Percentiles rank a stretch among this genome's conserved stretches.
phyloP scores from a whole-genome alignment of 495 filamentous ascomycete genomes.

The Bombardia bombarda region DNA sequence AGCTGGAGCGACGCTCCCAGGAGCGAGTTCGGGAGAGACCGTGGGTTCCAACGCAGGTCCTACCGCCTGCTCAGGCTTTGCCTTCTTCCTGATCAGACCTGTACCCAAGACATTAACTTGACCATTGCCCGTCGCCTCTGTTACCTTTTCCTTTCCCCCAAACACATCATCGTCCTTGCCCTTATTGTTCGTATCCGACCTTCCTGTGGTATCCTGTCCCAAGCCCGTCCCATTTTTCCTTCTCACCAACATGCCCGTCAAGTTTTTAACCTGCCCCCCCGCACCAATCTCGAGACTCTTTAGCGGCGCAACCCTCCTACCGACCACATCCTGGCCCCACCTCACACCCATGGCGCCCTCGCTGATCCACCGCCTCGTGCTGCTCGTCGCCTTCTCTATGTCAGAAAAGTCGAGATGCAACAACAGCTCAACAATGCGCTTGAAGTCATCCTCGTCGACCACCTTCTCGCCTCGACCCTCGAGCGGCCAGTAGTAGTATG shows the following conservation, averaged over 20 bases:
- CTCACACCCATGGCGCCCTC: constrained; percentile 29
- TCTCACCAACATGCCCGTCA: constrained; percentile 30
- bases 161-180: neutral
- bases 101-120: constrained; percentile 5
- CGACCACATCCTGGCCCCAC: constrained; percentile 41
- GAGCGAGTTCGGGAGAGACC: too few species aligned
- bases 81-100: constrained; percentile 6
- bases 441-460: constrained; percentile 65
- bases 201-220: neutral
- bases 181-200: neutral
- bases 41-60: constrained; percentile 1
- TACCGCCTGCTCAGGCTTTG: constrained; percentile 2
- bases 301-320: constrained; percentile 16
- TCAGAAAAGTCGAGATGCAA: constrained; percentile 80
- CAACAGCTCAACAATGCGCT: constrained; percentile 65
- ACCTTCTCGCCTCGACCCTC: constrained; percentile 62
- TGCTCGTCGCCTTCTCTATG: constrained; percentile 54
- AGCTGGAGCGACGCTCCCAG: neutral
- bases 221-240: constrained; percentile 20
- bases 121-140: neutral
- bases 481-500: constrained; percentile 62
- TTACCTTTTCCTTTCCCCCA: neutral
- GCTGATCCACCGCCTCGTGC: constrained; percentile 67
- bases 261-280: constrained; percentile 22
- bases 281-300: neutral